A percentile compares a stretch with the other conserved stretches of the same genome.
Conservation (phyloP, 2,329 filamentous ascomycete genomes). For the Alternaria gansuensis region DNA sequence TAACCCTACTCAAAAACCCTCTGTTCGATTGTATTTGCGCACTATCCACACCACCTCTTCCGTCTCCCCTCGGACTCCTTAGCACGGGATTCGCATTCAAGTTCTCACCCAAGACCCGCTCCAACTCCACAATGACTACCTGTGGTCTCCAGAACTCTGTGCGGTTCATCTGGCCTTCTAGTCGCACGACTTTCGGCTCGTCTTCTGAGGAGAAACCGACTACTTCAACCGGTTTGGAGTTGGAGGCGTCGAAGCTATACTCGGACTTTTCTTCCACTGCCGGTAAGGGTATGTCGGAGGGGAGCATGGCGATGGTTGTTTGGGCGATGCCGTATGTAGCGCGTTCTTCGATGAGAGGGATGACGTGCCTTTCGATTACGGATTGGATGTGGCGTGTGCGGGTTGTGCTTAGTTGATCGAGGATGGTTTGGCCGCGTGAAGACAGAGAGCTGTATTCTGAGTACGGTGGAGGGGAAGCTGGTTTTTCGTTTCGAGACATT, state of each 20-base stretch:
- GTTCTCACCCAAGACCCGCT: conserved; percentile 43
- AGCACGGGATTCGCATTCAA: conserved; percentile 39
- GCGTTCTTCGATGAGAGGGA: conserved; percentile 54
- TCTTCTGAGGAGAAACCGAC: conserved; percentile 54
- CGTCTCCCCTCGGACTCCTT: conserved; percentile 12
- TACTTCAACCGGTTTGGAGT: conserved; percentile 44
- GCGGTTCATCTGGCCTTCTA: conserved; percentile 53
- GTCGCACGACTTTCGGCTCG: conserved; percentile 51
- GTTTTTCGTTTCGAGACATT: conserved; percentile 25
- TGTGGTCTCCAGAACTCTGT: conserved; percentile 57
- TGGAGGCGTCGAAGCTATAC: conserved; percentile 40
- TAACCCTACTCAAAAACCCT: conserved; percentile 37
- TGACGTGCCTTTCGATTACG: conserved; percentile 53
- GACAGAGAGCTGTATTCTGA: conserved; percentile 28
- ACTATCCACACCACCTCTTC: conserved; percentile 6
- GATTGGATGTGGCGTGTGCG: conserved; percentile 54
- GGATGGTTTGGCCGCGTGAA: conserved; percentile 41
- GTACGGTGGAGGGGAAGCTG: conserved; percentile 17
- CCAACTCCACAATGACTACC: conserved; percentile 54
- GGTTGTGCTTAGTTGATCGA: conserved; percentile 51
- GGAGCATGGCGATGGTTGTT: conserved; percentile 57
- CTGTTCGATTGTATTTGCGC: conserved; percentile 23
- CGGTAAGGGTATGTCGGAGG: conserved; percentile 52
- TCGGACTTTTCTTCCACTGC: conserved; percentile 39
- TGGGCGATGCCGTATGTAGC: conserved; percentile 55